These are phyloP conservation scores for Diacronema lutheri DNA, from an alignment of 78 protist genomes.

Conservation along the genomic window DNA sequence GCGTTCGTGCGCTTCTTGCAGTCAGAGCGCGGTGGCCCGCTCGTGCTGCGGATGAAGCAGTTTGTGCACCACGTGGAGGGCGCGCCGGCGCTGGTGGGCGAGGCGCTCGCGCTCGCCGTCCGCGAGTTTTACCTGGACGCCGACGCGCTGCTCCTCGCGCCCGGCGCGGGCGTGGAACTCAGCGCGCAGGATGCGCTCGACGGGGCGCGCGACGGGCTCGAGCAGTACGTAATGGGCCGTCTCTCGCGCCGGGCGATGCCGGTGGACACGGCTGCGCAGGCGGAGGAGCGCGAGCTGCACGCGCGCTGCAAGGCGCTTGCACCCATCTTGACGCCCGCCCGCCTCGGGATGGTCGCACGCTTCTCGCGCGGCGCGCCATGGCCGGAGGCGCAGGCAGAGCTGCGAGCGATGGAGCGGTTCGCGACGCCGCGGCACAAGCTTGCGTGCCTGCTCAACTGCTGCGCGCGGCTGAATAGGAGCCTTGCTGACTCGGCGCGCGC, in stretches of 20 bases:
- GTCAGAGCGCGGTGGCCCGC: no score
- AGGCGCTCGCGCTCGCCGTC: no score
- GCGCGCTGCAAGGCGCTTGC: not conserved
- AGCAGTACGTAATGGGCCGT: not conserved
- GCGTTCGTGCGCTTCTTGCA: no score
- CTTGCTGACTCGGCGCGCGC: not conserved
- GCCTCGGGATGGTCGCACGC: not conserved
- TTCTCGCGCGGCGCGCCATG: not conserved
- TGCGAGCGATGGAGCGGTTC: not conserved
- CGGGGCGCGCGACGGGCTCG: not conserved
- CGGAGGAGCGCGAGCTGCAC: not conserved
- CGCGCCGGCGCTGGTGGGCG: no score
- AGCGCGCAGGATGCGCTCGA: no score
- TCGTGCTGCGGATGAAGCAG: no score
- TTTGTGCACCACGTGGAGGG: no score
- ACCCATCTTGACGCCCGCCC: not conserved
- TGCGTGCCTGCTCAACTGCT: not conserved
- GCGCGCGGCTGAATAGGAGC: not conserved
- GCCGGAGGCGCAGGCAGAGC: not conserved
- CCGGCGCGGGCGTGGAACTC: no score
- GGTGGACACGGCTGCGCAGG: not conserved
- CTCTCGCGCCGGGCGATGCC: not conserved
- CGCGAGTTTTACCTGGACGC: no score
- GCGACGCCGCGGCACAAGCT: not conserved
- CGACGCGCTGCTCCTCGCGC: no score